phyloP scores from a whole-genome alignment of 2,329 filamentous ascomycete species.

The Colletotrichum somersetense region DNA sequence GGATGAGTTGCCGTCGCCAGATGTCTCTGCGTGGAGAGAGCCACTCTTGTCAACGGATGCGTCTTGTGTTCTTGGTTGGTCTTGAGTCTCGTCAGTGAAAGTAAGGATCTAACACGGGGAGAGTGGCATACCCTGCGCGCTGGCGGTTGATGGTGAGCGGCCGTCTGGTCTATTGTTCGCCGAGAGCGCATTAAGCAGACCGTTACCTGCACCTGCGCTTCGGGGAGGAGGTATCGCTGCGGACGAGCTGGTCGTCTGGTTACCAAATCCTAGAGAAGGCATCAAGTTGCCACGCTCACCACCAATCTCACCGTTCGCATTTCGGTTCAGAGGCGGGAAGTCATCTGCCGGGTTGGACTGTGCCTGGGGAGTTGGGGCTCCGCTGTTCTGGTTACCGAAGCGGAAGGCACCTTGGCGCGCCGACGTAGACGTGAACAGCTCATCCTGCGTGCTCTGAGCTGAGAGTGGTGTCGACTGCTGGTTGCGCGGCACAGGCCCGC shows the following conservation, averaged over 20 bases:
- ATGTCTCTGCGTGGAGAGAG: conserved; percentile 59
- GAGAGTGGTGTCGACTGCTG: conserved; percentile 64
- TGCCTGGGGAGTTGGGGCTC: conserved; percentile 58
- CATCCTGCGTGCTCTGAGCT: conserved; percentile 65
- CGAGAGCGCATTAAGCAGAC: conserved; percentile 73
- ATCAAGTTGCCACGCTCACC: conserved; percentile 68
- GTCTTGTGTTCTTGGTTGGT: conserved; percentile 58
- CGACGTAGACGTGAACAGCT: conserved; percentile 58
- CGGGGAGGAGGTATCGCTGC: conserved; percentile 51
- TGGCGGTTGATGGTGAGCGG: conserved; percentile 58
- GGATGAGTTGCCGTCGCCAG: conserved; percentile 50
- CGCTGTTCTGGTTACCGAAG: conserved; percentile 61
- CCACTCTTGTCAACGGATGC: conserved; percentile 57
- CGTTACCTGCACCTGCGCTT: conserved; percentile 65
- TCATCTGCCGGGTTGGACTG: conserved; percentile 67
- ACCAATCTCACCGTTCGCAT: conserved; percentile 68
- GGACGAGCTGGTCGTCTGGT: conserved; percentile 56
- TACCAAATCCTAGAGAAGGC: conserved; percentile 66
- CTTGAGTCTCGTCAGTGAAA: conserved; percentile 16
- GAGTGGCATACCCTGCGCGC: conserved; percentile 51
- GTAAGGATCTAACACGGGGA: neutral
- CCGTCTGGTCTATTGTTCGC: conserved; percentile 66
- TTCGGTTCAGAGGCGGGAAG: conserved; percentile 72
- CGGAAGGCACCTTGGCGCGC: conserved; percentile 65
- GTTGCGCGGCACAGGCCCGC: conserved; percentile 63